These are phyloP conservation scores for Neohortaea acidophila DNA, from an alignment of 495 filamentous ascomycete species.

Conservation along the genomic window DNA sequence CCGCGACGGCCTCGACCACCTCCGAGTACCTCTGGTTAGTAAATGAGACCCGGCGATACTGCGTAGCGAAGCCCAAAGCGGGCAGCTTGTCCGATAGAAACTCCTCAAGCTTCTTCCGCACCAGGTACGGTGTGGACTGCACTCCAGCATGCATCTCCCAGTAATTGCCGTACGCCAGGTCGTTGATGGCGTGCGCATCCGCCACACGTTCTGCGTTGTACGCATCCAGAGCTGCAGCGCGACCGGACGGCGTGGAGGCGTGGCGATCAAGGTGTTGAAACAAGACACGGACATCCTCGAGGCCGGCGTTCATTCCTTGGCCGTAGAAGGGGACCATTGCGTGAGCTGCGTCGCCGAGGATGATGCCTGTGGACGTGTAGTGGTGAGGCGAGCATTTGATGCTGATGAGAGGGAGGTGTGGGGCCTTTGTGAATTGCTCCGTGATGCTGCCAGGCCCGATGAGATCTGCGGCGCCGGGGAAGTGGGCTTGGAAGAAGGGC, in stretches of 20 bases:
- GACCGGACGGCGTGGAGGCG: conserved; percentile 31
- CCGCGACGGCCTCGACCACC: conserved; percentile 48
- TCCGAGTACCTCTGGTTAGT: conserved; percentile 82
- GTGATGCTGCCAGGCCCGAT: conserved; percentile 53
- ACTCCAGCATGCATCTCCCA: conserved; percentile 82
- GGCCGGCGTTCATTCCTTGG: conserved; percentile 31
- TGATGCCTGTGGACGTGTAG: conserved; percentile 57
- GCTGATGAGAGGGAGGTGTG: conserved; percentile 78
- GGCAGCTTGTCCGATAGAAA: conserved; percentile 62
- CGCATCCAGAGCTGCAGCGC: conserved; percentile 46
- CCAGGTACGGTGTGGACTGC: conserved; percentile 52
- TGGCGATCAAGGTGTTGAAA: conserved; percentile 47
- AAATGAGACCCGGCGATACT: conserved; percentile 88
- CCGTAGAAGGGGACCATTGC: conserved; percentile 70
- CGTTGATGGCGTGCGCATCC: conserved; percentile 82
- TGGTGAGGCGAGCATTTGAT: conserved; percentile 87
- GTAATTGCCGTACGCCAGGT: conserved; percentile 82
- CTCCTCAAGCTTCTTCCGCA: conserved; percentile 79
- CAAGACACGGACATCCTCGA: conserved; percentile 35
- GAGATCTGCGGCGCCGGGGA: conserved; percentile 69
- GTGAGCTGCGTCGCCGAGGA: conserved; percentile 88
- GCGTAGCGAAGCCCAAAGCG: conserved; percentile 66
- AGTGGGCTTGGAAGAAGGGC: conserved; percentile 59
- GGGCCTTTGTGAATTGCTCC: conserved; percentile 58
- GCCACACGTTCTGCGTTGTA: conserved; percentile 57